phyloP scores from a whole-genome alignment of 768 basidiomycete species.

The Lactifluus subvellereus region DNA sequence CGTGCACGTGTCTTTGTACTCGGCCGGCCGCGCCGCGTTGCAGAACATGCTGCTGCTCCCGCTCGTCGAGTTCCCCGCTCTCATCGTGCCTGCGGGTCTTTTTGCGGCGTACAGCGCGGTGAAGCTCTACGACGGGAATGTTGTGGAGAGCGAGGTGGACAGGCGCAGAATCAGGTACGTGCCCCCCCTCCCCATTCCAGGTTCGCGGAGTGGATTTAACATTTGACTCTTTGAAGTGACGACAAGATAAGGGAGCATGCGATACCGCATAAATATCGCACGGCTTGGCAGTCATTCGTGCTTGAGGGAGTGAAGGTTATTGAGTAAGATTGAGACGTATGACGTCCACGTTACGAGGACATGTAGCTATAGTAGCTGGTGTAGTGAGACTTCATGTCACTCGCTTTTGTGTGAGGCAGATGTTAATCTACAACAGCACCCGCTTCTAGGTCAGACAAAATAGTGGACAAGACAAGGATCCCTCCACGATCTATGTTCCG shows the following conservation, averaged over 20 bases:
- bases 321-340: background rate
- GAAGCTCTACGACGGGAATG: constrained; percentile 20
- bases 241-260: constrained; percentile 19
- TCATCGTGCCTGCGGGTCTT: constrained; percentile 22
- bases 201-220: background rate
- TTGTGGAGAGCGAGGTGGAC: constrained; percentile 12
- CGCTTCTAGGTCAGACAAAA: too few relatives aligned
- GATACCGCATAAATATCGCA: constrained; percentile 15
- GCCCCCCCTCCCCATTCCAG: background rate
- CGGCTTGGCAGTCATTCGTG: constrained; percentile 16
- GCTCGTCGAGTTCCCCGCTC: constrained; percentile 15
- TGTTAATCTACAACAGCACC: too few relatives aligned
- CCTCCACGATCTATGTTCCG: too few relatives aligned
- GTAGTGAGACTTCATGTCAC: background rate
- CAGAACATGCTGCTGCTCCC: constrained; percentile 25
- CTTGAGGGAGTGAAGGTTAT: background rate
- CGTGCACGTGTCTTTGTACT: constrained; percentile 22
- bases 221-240: constrained; percentile 7
- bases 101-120: constrained; percentile 23
- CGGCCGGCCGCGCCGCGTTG: constrained; percentile 18
- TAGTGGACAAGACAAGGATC: too few relatives aligned
- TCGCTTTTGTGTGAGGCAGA: background rate
- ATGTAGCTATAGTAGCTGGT: background rate
- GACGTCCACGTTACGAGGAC: background rate
- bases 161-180: constrained; percentile 21